Evolutionary conservation across 1,284 basidiomycete species (phyloP), one percentile per base, ranked within the genome.

Genomic region (Naganishia sp.): DNA sequence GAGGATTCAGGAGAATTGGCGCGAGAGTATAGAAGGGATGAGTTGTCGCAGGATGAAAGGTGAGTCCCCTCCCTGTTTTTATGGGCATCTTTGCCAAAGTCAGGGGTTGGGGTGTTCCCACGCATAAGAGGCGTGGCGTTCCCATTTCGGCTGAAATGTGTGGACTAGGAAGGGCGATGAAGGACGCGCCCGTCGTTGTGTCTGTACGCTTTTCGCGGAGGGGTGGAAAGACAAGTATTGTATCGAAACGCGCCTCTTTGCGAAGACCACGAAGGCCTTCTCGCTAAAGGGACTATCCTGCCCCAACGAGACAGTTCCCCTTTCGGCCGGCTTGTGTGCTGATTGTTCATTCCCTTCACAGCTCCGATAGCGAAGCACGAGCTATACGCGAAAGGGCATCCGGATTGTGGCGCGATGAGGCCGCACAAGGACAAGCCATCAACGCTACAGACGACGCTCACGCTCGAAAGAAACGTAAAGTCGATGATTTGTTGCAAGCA

Each of bases 391-490:
- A 16, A n/a, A 31, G 42, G 53, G 21, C 16, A 42, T 18, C 33
- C 5, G 36, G 33, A 0, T 36, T 39, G 7, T 39, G 31, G 53
- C 53, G 53, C n/a, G 36, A 36, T 13, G 53, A 36, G n/a, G 33
- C 53, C 18, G 18, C n/a, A n/a, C 16, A 18, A 18, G 36, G n/a
- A 2, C 36, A 31, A n/a, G 21, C 21, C 21, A 10, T 36, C n/a
- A 36, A 33, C 3, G 36, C 53, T 5, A 21, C 53, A 7, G 53
- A 55, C 16, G 53, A 57, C 18, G 23, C 55, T 21, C 43, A 57
- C 25, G 45, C 55, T 23, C 45, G 31, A 2, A 57, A 57, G 23
- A 57, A 48, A 23, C 43, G 45, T 21, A 48, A 46, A 46, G 45
- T 48, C 2, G 55, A 57, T 28, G 45, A 18, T 16, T 3, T 28